Evolutionary conservation across 106 monocot species (phyloP).

Genomic region (Phalaenopsis aphrodite): DNA sequence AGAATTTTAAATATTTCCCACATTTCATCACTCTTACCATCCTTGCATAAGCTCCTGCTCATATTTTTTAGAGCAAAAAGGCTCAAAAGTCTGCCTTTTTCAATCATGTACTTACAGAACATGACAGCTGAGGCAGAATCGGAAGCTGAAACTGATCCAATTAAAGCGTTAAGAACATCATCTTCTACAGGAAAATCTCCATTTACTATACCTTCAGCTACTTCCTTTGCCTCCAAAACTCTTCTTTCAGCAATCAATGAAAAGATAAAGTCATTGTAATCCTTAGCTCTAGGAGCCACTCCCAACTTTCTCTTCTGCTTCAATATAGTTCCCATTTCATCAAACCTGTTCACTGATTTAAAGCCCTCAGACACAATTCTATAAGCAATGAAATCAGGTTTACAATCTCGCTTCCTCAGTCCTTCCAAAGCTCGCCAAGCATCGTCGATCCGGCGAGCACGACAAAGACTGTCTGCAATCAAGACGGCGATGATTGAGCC

Average conservation of each 20-base stretch:
- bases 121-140: conserved; percentile 40
- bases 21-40: conserved; percentile 41
- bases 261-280: conserved; percentile 61
- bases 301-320: conserved; percentile 95
- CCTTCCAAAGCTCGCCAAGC: conserved; percentile 71
- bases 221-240: conserved; percentile 39
- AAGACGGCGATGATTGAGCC: conserved; percentile 64
- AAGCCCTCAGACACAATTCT: conserved; percentile 72
- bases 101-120: conserved; percentile 58
- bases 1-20: conserved; percentile 45
- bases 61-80: conserved; percentile 31
- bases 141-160: conserved; percentile 44
- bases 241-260: conserved; percentile 43
- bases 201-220: conserved; percentile 57
- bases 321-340: conserved; percentile 47
- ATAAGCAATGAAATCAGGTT: conserved; percentile 88
- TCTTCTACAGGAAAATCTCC: conserved; percentile 77
- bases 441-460: conserved; percentile 52
- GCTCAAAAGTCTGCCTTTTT: conserved; percentile 40
- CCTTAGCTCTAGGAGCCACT: conserved; percentile 65
- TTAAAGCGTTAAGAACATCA: conserved; percentile 52
- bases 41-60: conserved; percentile 47
- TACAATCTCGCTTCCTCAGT: conserved; percentile 49
- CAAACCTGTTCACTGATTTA: conserved; percentile 27
- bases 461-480: conserved; percentile 59